These are phyloP conservation scores for Apiotrichum montevideense DNA, from an alignment of 1,284 basidiomycete species.

Conservation along the genomic window DNA sequence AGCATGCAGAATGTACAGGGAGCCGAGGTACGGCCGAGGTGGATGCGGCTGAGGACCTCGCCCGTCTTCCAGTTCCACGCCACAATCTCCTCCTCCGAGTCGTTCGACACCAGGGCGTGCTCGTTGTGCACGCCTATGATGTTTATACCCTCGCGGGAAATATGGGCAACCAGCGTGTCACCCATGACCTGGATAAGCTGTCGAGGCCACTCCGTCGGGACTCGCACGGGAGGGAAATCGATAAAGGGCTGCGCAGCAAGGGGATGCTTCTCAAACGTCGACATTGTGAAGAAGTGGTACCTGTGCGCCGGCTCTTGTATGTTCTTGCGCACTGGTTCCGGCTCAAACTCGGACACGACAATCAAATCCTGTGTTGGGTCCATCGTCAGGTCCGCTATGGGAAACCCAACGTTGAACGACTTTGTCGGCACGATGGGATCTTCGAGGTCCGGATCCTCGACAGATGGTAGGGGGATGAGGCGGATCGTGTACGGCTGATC, in stretches of 20 bases:
- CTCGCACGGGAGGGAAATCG: slow-evolving; percentile 31
- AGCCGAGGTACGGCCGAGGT: slow-evolving; percentile 5
- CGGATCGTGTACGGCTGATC: slow-evolving; percentile 32
- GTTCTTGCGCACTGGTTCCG: not conserved
- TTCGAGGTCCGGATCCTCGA: slow-evolving; percentile 31
- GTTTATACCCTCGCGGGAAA: slow-evolving; percentile 25
- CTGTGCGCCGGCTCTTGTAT: slow-evolving; percentile 27
- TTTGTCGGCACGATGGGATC: slow-evolving; percentile 22
- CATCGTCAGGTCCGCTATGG: slow-evolving; percentile 46
- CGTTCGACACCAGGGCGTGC: slow-evolving; percentile 17
- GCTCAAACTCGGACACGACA: slow-evolving; percentile 23
- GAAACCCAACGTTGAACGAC: slow-evolving; percentile 23
- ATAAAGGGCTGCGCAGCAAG: slow-evolving; percentile 29
- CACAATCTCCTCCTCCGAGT: slow-evolving; percentile 39
- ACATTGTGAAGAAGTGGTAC: slow-evolving; percentile 41
- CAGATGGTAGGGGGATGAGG: slow-evolving; percentile 39
- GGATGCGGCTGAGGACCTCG: slow-evolving; percentile 23
- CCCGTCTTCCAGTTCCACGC: slow-evolving; percentile 48
- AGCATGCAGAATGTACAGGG: slow-evolving; percentile 11
- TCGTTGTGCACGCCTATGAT: slow-evolving; percentile 9
- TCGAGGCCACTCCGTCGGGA: slow-evolving; percentile 23
- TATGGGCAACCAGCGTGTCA: slow-evolving; percentile 40
- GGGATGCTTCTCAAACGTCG: slow-evolving; percentile 40
- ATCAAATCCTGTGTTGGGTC: slow-evolving; percentile 46
- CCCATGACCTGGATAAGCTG: slow-evolving; percentile 45